Percentiles rank a stretch among this genome's conserved stretches.
Evolutionary conservation across 176 grass and related monocot genomes (phyloP).

Genomic region (Carex pumila): DNA sequence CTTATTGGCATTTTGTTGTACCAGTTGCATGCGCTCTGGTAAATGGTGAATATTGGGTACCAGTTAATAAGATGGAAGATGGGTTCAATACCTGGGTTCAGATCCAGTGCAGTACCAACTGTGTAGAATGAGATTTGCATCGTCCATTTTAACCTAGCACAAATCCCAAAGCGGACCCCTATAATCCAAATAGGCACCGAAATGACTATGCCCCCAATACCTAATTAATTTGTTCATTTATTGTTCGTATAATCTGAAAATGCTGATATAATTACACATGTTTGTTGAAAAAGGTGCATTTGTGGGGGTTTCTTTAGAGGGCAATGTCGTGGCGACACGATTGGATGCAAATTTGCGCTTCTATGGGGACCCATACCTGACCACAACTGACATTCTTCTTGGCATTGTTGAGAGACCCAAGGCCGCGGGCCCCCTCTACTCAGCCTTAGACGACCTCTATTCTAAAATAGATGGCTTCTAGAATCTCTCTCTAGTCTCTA

Average conservation of each 20-base stretch:
- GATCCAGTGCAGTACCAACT: no score
- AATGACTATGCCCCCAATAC: no score
- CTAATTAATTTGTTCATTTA: neutral
- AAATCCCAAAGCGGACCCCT: no score
- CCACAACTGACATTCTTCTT: constrained; percentile 63
- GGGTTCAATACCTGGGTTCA: neutral
- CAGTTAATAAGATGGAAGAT: neutral
- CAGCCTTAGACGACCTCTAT: constrained; percentile 49
- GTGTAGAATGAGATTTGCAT: no score
- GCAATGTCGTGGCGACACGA: constrained; percentile 55
- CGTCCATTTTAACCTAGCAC: no score
- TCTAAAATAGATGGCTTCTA: constrained; percentile 28
- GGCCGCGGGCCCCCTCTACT: constrained; percentile 62
- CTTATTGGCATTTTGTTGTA: neutral
- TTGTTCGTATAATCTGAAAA: neutral
- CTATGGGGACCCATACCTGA: constrained; percentile 80
- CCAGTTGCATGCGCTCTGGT: neutral
- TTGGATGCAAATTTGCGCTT: constrained; percentile 57
- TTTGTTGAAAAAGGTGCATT: constrained; percentile 51
- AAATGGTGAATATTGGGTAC: neutral
- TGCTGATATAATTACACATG: constrained; percentile 3
- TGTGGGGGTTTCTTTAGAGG: constrained; percentile 75
- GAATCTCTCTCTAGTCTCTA: constrained; percentile 23
- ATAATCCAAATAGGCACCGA: no score
- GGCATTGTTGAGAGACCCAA: constrained; percentile 52